A percentile compares a stretch with the other conserved stretches of the same genome.
phyloP scores from a whole-genome alignment of 148 eudicot genomes.

The Vaccinium vitisidaea region DNA sequence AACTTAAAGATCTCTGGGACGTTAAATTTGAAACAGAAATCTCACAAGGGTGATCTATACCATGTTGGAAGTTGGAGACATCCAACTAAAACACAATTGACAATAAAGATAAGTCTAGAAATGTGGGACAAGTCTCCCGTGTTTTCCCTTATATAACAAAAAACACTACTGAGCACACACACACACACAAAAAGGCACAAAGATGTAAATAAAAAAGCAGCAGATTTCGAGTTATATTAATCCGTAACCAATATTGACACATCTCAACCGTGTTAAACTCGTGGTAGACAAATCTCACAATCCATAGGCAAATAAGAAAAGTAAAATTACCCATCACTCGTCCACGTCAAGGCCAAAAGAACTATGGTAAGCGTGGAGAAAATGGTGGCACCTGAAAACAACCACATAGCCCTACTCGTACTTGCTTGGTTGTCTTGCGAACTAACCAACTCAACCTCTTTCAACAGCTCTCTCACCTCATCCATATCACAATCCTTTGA shows the following conservation, averaged over 20 bases:
- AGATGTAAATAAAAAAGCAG: not conserved
- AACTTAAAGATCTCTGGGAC: too few species aligned
- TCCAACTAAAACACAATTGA: too few species aligned
- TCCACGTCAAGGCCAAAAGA: slow-evolving; percentile 58
- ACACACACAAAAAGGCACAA: not conserved
- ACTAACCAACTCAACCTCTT: slow-evolving; percentile 56
- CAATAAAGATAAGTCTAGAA: not conserved
- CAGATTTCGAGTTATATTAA: not conserved
- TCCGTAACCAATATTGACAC: not conserved
- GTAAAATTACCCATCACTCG: slow-evolving; percentile 60
- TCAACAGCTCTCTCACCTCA: slow-evolving; percentile 66
- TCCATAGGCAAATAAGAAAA: not conserved
- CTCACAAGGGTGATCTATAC: too few species aligned
- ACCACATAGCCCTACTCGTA: slow-evolving; percentile 51
- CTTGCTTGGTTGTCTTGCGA: slow-evolving; percentile 31
- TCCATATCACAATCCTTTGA: slow-evolving; percentile 89
- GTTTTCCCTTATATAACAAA: not conserved
- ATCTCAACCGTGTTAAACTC: slow-evolving; percentile 5
- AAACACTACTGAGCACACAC: not conserved
- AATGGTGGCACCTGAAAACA: slow-evolving; percentile 69
- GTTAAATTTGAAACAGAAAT: too few species aligned
- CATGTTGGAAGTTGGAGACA: too few species aligned
- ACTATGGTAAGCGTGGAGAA: slow-evolving; percentile 65
- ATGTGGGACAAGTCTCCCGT: not conserved
- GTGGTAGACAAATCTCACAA: slow-evolving; percentile 10